Evolutionary conservation across 352 stramenopile genomes (phyloP).

Genomic region (Pythium apleroticum): DNA sequence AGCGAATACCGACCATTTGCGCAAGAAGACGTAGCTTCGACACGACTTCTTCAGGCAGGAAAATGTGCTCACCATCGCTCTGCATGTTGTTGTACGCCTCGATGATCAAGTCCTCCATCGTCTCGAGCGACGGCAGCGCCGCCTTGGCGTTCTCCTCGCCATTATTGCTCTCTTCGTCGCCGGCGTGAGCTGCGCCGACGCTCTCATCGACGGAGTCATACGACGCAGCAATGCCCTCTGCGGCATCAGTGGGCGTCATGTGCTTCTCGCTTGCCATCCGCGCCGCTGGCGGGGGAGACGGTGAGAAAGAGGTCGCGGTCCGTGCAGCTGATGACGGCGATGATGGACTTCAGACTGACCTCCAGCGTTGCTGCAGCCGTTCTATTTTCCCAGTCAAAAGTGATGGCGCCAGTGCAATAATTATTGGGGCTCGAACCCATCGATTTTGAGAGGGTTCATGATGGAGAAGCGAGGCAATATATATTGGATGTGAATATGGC

Average conservation of each 20-base stretch:
- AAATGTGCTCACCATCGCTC: constrained; percentile 80
- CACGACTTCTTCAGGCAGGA: constrained; percentile 63
- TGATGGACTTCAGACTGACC: constrained; percentile 7
- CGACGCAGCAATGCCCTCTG: not conserved
- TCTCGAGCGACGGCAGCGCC: constrained; percentile 35
- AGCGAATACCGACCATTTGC: constrained; percentile 35
- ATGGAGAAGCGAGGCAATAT: not conserved
- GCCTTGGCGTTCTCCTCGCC: constrained; percentile 14
- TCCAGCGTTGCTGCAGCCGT: constrained; percentile 20
- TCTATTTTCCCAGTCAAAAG: constrained; percentile 29
- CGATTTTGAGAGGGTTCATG: constrained; percentile 17
- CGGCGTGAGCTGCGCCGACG: not conserved
- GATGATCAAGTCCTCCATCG: constrained; percentile 70
- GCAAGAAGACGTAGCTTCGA: constrained; percentile 62
- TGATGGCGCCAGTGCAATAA: constrained; percentile 13
- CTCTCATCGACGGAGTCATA: not conserved
- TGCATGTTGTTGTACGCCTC: constrained; percentile 86
- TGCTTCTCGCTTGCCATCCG: not conserved
- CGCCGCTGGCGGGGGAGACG: not conserved
- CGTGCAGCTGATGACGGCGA: not conserved
- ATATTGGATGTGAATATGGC: not conserved
- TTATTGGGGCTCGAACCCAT: constrained; percentile 19
- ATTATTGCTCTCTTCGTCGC: constrained; percentile 1
- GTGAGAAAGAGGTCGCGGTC: not conserved
- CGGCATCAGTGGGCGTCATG: constrained; percentile 5